Evolutionary conservation across 2,329 filamentous ascomycete genomes (phyloP), one percentile per base, ranked within the genome.

Genomic region (Talaromyces sp.): DNA sequence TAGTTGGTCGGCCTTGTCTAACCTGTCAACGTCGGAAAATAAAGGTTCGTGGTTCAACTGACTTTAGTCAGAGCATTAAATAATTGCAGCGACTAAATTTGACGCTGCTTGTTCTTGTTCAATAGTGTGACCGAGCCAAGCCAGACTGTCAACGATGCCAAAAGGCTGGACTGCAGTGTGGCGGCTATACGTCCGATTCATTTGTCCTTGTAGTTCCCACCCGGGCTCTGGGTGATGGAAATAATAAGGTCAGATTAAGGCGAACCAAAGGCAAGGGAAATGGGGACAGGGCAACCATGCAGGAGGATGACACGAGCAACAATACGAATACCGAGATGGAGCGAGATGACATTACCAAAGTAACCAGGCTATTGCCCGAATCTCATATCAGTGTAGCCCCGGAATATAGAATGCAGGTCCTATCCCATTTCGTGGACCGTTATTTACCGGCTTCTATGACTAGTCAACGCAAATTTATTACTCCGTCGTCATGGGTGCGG

Each of bases 21-120:
- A 66, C 60, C 10, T 66, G 64, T 35, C 64, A 62, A 52, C 59
- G 60, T n/a, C 64, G 64, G 37, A 66, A 66, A 37, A 66, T 66
- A 41, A 66, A 66, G 60, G 64, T 66, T 7, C 19, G 58, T 63
- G 24, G 13, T 43, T 19, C 33, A 39, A 10, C 14, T 27, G 13
- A 41, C 24, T 62, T 47, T 62, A 19, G 19, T 43, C 16, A 14
- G 11, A 6, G 31, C 31, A 31, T 22, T 19, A 35, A 27, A n/a
- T 35, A n/a, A 19, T 11, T 47, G 37, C 60, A 62, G n/a, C n/a
- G 43, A 43, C 49, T 41, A 57, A 37, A 31, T 22, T 33, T 24
- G 39, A 31, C 19, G 22, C 35, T 9, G 33, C 27, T 19, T 3
- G n/a, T 22, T 47, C 4, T 33, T 39, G 9, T 60, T 19, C 24